Base-by-base conservation (phyloP, 2,329 filamentous ascomycete species). In the Coniochaeta pulveracea region DNA sequence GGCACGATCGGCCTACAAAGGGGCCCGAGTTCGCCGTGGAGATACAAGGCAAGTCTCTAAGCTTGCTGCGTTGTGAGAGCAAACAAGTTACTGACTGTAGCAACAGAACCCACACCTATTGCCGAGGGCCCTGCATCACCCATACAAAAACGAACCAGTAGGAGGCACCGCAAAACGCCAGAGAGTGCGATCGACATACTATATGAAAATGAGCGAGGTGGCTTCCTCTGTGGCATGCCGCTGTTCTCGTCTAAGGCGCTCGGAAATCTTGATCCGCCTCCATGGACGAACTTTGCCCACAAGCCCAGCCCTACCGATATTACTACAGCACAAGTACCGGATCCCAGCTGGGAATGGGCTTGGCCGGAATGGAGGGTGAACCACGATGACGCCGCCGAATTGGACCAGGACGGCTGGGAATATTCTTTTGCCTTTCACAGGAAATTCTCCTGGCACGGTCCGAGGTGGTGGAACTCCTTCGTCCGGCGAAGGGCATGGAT, bases 131-230 rank as follows among this genome's bases (percentile, higher is more conserved):
- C 21, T n/a, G 21, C 28, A 23, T 22, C 30, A 16, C 16, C 12
- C 29, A 23, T 3, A 21, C 10, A 33, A 33, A 33, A 18, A n/a
- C n/a, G 12, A 24, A 8, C 29, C 4, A 5, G 15, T 35, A 57
- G 58, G 31, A 57, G 62, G 21, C 52, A 54, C 25, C 51, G 53
- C 43, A 53, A 21, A 40, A 48, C 55, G 37, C 58, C 49, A 40
- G 67, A 60, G 51, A 63, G 64, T 3, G 78, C 72, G 18, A 76
- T 96, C 39, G 91, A 98, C 42, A 72, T 96, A 5, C 65, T 98
- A 0, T 96, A 93, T 56, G 91, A 98, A 55, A 98, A 98, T 50
- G 84, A 98, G 59, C 74, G 91, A 37, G 91, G 91, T 9, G 78
- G 76, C 24, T 93, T 95, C 50, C 65, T 93, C 40, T 96, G 89